Percentiles rank a stretch among this genome's conserved stretches.
Conservation (phyloP, 2,329 filamentous ascomycete species). For the Aspergillus viridinutans region DNA sequence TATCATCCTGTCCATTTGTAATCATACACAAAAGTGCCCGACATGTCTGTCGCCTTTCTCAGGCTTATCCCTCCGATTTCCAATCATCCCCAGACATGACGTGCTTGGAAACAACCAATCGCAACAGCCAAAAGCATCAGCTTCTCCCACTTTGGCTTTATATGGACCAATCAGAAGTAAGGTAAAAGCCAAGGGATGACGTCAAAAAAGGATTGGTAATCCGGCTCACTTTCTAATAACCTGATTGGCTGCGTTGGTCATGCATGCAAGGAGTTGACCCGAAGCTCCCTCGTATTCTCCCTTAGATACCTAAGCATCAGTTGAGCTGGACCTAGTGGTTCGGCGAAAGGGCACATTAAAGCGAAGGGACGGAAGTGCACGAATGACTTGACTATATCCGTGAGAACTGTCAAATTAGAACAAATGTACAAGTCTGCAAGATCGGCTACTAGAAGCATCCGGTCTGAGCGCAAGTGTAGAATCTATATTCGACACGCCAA, state of each 20-base stretch:
- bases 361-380: no score
- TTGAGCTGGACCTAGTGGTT: no score
- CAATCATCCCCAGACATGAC: neutral
- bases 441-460: no score
- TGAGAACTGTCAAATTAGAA: neutral
- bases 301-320: no score
- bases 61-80: neutral
- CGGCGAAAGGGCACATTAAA: no score
- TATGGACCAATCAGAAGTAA: neutral
- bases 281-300: neutral
- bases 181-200: neutral
- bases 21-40: neutral
- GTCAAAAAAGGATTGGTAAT: neutral
- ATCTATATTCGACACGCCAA: neutral
- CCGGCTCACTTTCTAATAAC: neutral
- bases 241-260: neutral
- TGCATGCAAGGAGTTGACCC: neutral
- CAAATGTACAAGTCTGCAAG: neutral
- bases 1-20: neutral
- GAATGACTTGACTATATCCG: neutral
- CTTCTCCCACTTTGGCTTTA: neutral
- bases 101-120: neutral
- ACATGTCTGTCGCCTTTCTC: neutral
- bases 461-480: neutral
- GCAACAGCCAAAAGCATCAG: neutral